Percentiles rank a stretch among this genome's conserved stretches.
Evolutionary conservation across 2,329 filamentous ascomycete genomes (phyloP).

Genomic region (Verticillium nonalfalfae): DNA sequence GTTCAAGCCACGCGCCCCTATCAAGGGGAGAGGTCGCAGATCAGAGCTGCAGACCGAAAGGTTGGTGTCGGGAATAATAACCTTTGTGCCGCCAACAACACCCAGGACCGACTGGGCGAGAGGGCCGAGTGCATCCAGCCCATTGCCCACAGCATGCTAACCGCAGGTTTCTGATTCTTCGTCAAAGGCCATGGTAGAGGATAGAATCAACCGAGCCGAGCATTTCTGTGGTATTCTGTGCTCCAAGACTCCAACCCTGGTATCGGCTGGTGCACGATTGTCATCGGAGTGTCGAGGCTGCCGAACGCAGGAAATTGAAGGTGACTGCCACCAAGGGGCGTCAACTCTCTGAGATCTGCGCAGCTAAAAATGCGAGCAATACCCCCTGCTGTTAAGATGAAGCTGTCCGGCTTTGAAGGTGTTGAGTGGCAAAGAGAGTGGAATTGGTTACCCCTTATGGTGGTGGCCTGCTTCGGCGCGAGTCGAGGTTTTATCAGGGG

Average conservation of each 20-base stretch:
- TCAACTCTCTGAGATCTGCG: slow-evolving; percentile 9
- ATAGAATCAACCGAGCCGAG: slow-evolving; percentile 2
- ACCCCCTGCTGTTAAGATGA: slow-evolving; percentile 1
- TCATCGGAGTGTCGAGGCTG: neutral
- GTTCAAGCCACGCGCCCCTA: neutral
- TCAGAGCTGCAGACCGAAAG: slow-evolving; percentile 20
- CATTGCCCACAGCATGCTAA: slow-evolving; percentile 2
- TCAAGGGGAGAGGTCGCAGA: slow-evolving; percentile 6
- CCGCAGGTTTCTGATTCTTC: neutral
- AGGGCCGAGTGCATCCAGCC: slow-evolving; percentile 6
- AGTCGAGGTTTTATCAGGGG: neutral
- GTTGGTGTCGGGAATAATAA: slow-evolving; percentile 17
- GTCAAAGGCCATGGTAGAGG: slow-evolving; percentile 5
- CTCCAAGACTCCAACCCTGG: slow-evolving; percentile 5
- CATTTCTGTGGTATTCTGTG: neutral
- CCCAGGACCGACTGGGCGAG: slow-evolving; percentile 10
- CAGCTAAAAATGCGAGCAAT: slow-evolving; percentile 8
- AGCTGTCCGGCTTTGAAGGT: slow-evolving; percentile 8
- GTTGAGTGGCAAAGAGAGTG: slow-evolving; percentile 4
- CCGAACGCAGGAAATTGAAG: neutral
- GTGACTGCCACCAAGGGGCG: slow-evolving; percentile 1
- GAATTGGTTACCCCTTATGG: neutral
- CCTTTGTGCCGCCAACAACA: slow-evolving; percentile 2
- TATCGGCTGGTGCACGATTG: slow-evolving; percentile 1
- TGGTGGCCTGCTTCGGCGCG: neutral